Evolutionary conservation across 306 rosid species (phyloP).

Genomic region (Hippophae rhamnoides): DNA sequence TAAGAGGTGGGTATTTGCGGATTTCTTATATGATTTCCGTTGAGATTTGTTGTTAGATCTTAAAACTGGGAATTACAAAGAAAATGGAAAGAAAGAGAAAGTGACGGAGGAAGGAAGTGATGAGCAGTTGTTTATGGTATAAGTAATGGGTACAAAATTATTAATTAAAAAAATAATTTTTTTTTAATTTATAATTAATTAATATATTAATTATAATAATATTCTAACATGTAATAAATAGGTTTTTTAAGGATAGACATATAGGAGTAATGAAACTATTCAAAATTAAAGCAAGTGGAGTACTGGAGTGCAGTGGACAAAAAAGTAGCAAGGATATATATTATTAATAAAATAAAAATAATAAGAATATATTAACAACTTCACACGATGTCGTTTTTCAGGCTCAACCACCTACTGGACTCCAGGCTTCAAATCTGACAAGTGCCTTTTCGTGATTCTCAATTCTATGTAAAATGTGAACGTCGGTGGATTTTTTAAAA

Average conservation of each 20-base stretch:
- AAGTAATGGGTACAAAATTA: too few relatives aligned
- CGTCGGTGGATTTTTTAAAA: too few relatives aligned
- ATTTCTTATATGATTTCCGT: not conserved
- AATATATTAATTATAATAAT: too few relatives aligned
- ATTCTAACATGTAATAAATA: too few relatives aligned
- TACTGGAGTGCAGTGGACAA: constrained; percentile 7
- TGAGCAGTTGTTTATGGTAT: not conserved
- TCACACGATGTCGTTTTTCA: constrained; percentile 5
- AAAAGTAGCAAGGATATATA: not conserved
- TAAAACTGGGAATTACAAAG: constrained; percentile 10
- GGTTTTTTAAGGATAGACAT: too few relatives aligned
- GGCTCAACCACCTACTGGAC: not conserved
- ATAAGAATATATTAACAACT: not conserved
- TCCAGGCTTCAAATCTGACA: constrained; percentile 16
- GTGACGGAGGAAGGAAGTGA: constrained; percentile 1
- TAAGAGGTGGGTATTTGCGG: not conserved
- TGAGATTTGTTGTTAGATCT: constrained; percentile 17
- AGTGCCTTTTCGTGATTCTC: constrained; percentile 16
- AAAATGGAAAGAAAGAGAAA: not conserved
- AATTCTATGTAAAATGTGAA: too few relatives aligned
- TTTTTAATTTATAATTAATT: too few relatives aligned
- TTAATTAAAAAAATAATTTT: too few relatives aligned
- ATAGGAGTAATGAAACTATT: too few relatives aligned
- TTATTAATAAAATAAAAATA: not conserved
- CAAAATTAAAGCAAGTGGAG: too few relatives aligned